phyloP scores from a whole-genome alignment of 306 rosid genomes.

The Casuarina cunninghamiana region DNA sequence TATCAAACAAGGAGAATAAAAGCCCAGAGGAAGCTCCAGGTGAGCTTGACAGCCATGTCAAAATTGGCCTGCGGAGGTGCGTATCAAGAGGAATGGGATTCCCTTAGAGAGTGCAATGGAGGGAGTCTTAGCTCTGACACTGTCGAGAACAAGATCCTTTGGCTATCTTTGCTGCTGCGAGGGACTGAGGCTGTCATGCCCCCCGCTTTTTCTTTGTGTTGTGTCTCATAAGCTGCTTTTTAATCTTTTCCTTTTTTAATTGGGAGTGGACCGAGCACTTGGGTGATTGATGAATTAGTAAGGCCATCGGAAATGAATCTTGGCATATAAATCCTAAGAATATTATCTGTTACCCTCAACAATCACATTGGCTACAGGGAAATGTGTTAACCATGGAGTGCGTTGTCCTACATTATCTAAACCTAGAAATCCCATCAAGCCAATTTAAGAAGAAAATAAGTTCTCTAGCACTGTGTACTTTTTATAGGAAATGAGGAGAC shows the following conservation, averaged over 20 bases:
- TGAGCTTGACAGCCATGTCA: not conserved
- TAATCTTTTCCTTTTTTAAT: too few species aligned
- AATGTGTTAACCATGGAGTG: too few species aligned
- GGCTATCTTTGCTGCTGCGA: slow-evolving; percentile 15
- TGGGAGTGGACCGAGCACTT: not conserved
- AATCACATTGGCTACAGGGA: too few species aligned
- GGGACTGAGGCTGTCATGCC: not conserved
- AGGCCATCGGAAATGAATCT: not conserved
- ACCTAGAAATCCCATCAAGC: too few species aligned
- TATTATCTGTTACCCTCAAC: too few species aligned
- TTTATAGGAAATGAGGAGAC: not conserved
- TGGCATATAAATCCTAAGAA: too few species aligned
- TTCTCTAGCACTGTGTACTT: not conserved
- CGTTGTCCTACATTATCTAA: too few species aligned
- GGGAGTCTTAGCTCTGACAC: not conserved
- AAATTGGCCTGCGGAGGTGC: not conserved
- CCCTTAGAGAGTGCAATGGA: slow-evolving; percentile 32
- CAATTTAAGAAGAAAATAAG: too few species aligned
- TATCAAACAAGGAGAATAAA: not conserved
- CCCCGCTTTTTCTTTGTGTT: not conserved
- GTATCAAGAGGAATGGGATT: slow-evolving; percentile 38
- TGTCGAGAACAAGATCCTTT: slow-evolving; percentile 31
- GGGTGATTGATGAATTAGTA: not conserved
- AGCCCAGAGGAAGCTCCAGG: not conserved
- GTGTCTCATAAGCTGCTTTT: too few species aligned